Conservation (phyloP, 257 asterid species). For the Fraxinus pennsylvanica region DNA sequence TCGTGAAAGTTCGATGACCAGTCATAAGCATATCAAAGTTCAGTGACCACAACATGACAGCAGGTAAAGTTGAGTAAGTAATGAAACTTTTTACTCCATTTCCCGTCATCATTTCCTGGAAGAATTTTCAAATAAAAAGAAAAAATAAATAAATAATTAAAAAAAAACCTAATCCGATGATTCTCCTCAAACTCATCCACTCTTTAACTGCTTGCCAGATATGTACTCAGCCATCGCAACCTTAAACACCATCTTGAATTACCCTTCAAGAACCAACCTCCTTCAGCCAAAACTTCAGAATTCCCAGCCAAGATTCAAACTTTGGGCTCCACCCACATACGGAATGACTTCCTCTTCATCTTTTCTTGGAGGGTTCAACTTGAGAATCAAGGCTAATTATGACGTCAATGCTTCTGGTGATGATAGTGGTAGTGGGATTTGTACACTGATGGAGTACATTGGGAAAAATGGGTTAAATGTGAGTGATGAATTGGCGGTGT, state of each 20-base stretch:
- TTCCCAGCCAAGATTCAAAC: conserved; percentile 31
- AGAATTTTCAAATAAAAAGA: too few species aligned
- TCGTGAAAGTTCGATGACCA: too few species aligned
- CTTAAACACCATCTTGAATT: conserved; percentile 40
- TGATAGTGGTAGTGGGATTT: conserved; percentile 39
- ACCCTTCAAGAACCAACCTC: conserved; percentile 35
- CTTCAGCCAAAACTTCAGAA: conserved; percentile 29
- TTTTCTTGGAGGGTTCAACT: conserved; percentile 39
- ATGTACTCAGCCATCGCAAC: conserved; percentile 51
- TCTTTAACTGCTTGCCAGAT: conserved; percentile 18
- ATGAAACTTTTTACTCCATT: too few species aligned
- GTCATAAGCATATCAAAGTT: too few species aligned
- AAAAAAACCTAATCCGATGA: conserved; percentile 24
- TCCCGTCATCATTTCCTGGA: too few species aligned
- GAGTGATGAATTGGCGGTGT: conserved; percentile 69
- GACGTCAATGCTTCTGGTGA: conserved; percentile 18
- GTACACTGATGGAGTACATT: conserved; percentile 69
- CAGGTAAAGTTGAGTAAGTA: too few species aligned
- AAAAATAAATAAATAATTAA: not conserved
- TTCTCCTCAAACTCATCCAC: not conserved
- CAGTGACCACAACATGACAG: too few species aligned
- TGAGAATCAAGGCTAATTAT: conserved; percentile 43
- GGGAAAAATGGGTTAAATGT: conserved; percentile 59
- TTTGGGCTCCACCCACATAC: conserved; percentile 29
- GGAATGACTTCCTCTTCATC: conserved; percentile 43